Evolutionary conservation across 495 filamentous ascomycete genomes (phyloP).

Genomic region (Astrothelium macrocarpum): DNA sequence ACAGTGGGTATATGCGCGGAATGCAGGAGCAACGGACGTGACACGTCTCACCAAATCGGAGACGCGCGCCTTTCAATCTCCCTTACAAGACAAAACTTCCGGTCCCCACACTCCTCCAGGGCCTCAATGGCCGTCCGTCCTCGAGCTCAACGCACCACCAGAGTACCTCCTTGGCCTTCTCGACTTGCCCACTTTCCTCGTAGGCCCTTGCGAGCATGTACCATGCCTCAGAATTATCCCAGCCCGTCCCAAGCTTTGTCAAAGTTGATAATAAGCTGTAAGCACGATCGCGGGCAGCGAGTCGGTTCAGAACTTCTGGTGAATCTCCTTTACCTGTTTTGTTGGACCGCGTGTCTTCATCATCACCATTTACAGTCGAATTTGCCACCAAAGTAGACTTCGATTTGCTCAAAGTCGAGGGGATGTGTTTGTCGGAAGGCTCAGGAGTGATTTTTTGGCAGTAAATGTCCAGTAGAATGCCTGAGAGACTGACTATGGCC

Average conservation of each 20-base stretch:
- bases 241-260: slow-evolving; percentile 76
- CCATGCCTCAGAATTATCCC: slow-evolving; percentile 95
- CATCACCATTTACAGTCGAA: background rate
- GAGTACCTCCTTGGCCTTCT: slow-evolving; percentile 68
- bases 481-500: slow-evolving; percentile 73
- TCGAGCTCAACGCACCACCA: slow-evolving; percentile 74
- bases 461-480: slow-evolving; percentile 80
- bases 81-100: slow-evolving; percentile 50
- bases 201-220: slow-evolving; percentile 75
- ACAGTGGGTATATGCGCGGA: background rate
- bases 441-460: slow-evolving; percentile 47
- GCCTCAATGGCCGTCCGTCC: slow-evolving; percentile 51
- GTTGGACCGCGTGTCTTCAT: background rate
- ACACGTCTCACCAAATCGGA: background rate
- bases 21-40: background rate
- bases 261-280: slow-evolving; percentile 69
- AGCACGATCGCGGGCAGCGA: slow-evolving; percentile 80
- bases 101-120: slow-evolving; percentile 44
- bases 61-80: background rate
- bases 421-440: slow-evolving; percentile 16
- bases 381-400: background rate
- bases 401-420: background rate
- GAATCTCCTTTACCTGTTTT: background rate
- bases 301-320: slow-evolving; percentile 58
- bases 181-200: slow-evolving; percentile 70